Conservation (phyloP, 1,139 yeast genomes). For the Taphrina wiesneri region DNA sequence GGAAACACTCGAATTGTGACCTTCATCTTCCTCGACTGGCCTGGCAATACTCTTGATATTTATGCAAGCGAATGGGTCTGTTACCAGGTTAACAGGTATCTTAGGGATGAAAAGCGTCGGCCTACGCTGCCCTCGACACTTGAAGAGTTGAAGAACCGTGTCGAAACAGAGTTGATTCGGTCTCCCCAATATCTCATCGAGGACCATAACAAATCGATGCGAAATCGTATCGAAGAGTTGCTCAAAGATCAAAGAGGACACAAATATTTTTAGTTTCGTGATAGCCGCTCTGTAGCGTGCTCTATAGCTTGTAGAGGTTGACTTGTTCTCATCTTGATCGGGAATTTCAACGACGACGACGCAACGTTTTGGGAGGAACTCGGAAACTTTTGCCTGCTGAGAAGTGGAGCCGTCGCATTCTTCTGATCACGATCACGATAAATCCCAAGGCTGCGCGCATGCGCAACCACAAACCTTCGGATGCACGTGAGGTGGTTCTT, state of each 20-base stretch:
- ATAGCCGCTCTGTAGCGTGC: not conserved
- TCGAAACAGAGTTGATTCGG: not conserved
- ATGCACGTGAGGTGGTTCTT: not conserved
- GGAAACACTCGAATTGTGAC: no score
- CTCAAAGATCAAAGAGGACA: not conserved
- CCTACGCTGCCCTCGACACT: not conserved
- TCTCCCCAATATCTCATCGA: not conserved
- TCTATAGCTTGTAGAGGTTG: not conserved
- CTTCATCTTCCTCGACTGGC: no score
- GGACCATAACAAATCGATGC: not conserved
- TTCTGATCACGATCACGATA: no score
- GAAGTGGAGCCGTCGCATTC: no score
- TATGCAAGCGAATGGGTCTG: no score
- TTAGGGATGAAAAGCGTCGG: not conserved
- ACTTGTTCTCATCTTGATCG: no score
- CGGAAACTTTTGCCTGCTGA: no score
- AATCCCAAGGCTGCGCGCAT: no score
- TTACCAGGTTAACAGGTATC: not conserved
- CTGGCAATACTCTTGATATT: no score
- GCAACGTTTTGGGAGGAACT: no score
- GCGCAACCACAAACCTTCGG: no score
- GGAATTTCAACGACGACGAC: no score
- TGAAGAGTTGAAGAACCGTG: not conserved
- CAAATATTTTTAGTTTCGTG: not conserved
- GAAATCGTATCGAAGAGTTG: not conserved